Evolutionary conservation across 768 basidiomycete species (phyloP).

Genomic region (Solioccasus polychromus): DNA sequence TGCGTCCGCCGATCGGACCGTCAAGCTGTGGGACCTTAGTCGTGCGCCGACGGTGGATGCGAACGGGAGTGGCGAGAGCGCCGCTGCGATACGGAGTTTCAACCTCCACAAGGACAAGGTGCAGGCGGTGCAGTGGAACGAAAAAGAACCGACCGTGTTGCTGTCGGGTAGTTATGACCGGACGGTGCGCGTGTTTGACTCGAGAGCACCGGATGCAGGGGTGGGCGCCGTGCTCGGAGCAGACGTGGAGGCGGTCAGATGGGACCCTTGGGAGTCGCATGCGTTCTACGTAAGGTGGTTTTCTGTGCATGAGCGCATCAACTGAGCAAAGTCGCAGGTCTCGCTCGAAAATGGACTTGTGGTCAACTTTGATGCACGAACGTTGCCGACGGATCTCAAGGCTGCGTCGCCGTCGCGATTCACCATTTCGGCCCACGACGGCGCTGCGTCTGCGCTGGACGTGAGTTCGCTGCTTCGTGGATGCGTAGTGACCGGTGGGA

Average conservation of each 20-base stretch:
- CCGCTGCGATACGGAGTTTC: constrained; percentile 78
- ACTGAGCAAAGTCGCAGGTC: constrained; percentile 50
- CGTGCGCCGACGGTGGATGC: constrained; percentile 55
- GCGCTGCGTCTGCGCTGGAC: constrained; percentile 84
- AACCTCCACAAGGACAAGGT: constrained; percentile 89
- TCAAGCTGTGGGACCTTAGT: constrained; percentile 96
- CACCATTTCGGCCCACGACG: constrained; percentile 92
- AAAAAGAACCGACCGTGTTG: constrained; percentile 81
- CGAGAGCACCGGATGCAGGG: constrained; percentile 74
- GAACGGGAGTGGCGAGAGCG: constrained; percentile 40
- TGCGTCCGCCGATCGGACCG: constrained; percentile 90
- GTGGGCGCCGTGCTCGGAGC: constrained; percentile 85
- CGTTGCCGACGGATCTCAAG: constrained; percentile 67
- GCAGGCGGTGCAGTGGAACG: constrained; percentile 95
- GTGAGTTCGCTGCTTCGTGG: constrained; percentile 88
- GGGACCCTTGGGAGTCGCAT: constrained; percentile 93
- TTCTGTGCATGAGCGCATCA: neutral
- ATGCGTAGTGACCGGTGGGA: constrained; percentile 90
- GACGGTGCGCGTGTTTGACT: constrained; percentile 93
- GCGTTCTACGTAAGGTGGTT: constrained; percentile 73
- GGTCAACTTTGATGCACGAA: constrained; percentile 87
- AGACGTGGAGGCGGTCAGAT: constrained; percentile 90
- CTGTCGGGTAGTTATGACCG: constrained; percentile 94
- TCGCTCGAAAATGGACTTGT: constrained; percentile 94
- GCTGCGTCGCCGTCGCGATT: constrained; percentile 70